Evolutionary conservation across 2,329 filamentous ascomycete species (phyloP).

Genomic region (Phaeomoniella chlamydospora): DNA sequence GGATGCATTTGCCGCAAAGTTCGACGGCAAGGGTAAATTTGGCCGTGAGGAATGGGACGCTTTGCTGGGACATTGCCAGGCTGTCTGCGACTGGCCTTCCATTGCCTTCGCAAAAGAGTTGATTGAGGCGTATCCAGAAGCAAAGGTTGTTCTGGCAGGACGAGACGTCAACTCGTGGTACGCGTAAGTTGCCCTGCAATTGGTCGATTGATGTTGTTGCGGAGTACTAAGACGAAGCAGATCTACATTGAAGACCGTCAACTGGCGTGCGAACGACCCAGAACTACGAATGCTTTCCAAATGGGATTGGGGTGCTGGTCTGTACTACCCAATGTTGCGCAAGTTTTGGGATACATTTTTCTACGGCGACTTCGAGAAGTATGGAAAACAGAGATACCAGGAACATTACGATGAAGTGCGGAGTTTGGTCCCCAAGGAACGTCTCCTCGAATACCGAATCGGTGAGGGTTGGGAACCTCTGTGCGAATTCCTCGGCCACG

Average conservation of each 20-base stretch:
- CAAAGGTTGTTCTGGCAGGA: conserved; percentile 55
- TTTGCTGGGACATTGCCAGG: conserved; percentile 48
- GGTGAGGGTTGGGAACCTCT: conserved; percentile 39
- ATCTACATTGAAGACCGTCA: conserved; percentile 52
- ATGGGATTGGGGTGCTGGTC: conserved; percentile 49
- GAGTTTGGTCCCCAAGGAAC: conserved; percentile 30
- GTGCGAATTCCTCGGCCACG: conserved; percentile 39
- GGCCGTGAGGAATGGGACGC: conserved; percentile 55
- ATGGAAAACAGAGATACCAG: conserved; percentile 48
- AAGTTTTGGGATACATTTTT: conserved; percentile 58
- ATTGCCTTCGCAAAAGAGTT: conserved; percentile 55
- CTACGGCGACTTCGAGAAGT: conserved; percentile 50
- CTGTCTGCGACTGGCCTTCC: conserved; percentile 55
- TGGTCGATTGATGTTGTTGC: too few relatives aligned
- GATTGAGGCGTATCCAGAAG: conserved; percentile 57
- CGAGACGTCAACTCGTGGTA: conserved; percentile 53
- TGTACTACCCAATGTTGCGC: conserved; percentile 56
- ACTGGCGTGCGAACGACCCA: conserved; percentile 51
- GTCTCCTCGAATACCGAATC: conserved; percentile 39
- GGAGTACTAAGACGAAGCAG: too few relatives aligned
- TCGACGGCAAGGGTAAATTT: conserved; percentile 46
- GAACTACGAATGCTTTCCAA: conserved; percentile 41
- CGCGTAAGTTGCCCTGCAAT: conserved; percentile 22
- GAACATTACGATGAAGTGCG: conserved; percentile 40
- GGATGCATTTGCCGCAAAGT: conserved; percentile 51